phyloP scores from a whole-genome alignment of 305 asterid genomes.

The Fraxinus sp. region DNA sequence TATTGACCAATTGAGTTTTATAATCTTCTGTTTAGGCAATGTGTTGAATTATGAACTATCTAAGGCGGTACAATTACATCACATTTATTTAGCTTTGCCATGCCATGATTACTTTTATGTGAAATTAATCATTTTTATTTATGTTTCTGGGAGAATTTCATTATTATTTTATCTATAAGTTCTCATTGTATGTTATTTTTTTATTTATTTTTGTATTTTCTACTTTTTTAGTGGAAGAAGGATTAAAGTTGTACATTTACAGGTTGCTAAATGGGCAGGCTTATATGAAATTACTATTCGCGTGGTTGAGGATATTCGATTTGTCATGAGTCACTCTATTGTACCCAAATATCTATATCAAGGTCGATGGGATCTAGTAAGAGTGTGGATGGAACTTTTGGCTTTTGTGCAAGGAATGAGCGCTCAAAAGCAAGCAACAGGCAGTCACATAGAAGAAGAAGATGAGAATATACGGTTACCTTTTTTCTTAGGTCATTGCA shows the following conservation, averaged over 20 bases:
- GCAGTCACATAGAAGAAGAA: constrained; percentile 83
- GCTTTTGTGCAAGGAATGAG: constrained; percentile 93
- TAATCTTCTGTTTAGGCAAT: neutral
- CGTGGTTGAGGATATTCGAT: constrained; percentile 79
- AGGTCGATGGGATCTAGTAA: constrained; percentile 68
- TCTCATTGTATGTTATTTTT: neutral
- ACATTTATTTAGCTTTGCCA: neutral
- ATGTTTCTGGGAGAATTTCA: neutral
- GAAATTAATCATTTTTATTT: neutral
- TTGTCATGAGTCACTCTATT: constrained; percentile 84
- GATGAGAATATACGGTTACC: constrained; percentile 73
- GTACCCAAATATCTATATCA: constrained; percentile 68
- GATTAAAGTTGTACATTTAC: constrained; percentile 35
- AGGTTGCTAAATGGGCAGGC: constrained; percentile 79
- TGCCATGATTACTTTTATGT: neutral
- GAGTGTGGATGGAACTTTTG: constrained; percentile 82
- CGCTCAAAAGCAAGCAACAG: constrained; percentile 83
- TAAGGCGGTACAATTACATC: neutral
- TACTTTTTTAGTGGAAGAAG: constrained; percentile 6
- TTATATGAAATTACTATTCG: constrained; percentile 71
- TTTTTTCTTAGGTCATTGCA: constrained; percentile 62
- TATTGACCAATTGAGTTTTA: neutral
- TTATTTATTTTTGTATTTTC: neutral
- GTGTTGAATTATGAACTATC: neutral
- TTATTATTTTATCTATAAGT: constrained; percentile 11